Evolutionary conservation across 768 basidiomycete genomes (phyloP).

Genomic region (Lactarius trivialis): DNA sequence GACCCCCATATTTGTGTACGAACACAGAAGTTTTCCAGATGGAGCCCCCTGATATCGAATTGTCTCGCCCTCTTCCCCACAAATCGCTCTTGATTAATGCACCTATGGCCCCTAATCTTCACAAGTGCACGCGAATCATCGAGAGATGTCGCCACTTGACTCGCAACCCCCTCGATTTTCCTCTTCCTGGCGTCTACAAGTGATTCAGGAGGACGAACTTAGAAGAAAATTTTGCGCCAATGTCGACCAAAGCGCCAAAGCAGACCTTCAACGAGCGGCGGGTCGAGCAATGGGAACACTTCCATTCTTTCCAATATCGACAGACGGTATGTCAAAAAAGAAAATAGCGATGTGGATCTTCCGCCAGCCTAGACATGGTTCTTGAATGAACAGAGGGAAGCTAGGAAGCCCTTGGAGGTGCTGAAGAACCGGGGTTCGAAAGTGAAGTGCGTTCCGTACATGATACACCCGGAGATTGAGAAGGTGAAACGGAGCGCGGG

Average conservation of each 20-base stretch:
- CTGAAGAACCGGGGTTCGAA: background rate
- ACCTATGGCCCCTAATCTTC: slow-evolving; percentile 27
- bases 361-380: background rate
- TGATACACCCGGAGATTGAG: slow-evolving; percentile 2
- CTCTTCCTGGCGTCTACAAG: too few species aligned
- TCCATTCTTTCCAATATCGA: slow-evolving; percentile 49
- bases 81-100: slow-evolving; percentile 53
- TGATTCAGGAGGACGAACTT: slow-evolving; percentile 50
- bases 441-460: background rate
- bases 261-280: slow-evolving; percentile 60
- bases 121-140: slow-evolving; percentile 34
- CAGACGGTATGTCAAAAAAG: slow-evolving; percentile 23
- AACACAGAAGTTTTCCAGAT: slow-evolving; percentile 41
- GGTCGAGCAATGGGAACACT: slow-evolving; percentile 60
- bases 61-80: slow-evolving; percentile 57
- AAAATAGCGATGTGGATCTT: slow-evolving; percentile 8
- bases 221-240: slow-evolving; percentile 51
- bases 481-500: background rate
- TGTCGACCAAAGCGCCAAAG: slow-evolving; percentile 56
- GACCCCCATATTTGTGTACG: slow-evolving; percentile 49
- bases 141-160: slow-evolving; percentile 8
- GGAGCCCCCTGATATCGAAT: slow-evolving; percentile 58
- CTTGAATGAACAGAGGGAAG: background rate
- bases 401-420: slow-evolving; percentile 7
- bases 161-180: slow-evolving; percentile 7